phyloP scores from a whole-genome alignment of 2,329 filamentous ascomycete genomes.

The Rutstroemia sp. region DNA sequence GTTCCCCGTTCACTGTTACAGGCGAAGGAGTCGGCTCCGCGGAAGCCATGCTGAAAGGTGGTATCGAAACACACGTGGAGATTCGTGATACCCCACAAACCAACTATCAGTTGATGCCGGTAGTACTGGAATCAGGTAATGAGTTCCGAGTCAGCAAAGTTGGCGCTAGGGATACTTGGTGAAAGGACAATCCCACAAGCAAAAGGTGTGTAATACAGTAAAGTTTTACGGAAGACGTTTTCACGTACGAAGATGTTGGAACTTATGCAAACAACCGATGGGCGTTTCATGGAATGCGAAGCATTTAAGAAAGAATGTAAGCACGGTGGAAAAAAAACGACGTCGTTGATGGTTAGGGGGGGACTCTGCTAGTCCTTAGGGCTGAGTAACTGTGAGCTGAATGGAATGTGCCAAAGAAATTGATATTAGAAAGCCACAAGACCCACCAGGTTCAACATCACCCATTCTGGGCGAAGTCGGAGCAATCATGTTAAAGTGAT shows the following conservation, averaged over 20 bases:
- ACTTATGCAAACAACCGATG: neutral
- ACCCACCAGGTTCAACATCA: slow-evolving; percentile 1
- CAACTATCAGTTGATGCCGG: neutral
- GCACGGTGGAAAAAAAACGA: neutral
- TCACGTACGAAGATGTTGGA: no score
- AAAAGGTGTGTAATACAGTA: neutral
- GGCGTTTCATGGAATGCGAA: neutral
- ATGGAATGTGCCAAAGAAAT: slow-evolving; percentile 2
- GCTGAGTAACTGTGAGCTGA: slow-evolving; percentile 10
- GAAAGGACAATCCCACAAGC: neutral
- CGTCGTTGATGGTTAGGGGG: neutral
- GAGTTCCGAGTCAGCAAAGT: neutral
- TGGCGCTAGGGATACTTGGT: neutral
- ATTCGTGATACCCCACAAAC: neutral
- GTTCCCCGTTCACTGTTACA: neutral
- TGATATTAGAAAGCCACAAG: neutral
- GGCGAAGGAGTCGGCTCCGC: neutral
- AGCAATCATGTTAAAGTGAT: neutral
- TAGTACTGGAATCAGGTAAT: neutral
- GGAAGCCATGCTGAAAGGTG: slow-evolving; percentile 3
- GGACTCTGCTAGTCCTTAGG: neutral
- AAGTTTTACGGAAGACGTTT: no score
- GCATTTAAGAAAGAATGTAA: neutral
- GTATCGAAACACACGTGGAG: neutral
- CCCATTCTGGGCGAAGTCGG: neutral